These are phyloP conservation scores for Phyllostachys edulis DNA, from an alignment of 176 grass and related monocot species.

Conservation along the genomic window DNA sequence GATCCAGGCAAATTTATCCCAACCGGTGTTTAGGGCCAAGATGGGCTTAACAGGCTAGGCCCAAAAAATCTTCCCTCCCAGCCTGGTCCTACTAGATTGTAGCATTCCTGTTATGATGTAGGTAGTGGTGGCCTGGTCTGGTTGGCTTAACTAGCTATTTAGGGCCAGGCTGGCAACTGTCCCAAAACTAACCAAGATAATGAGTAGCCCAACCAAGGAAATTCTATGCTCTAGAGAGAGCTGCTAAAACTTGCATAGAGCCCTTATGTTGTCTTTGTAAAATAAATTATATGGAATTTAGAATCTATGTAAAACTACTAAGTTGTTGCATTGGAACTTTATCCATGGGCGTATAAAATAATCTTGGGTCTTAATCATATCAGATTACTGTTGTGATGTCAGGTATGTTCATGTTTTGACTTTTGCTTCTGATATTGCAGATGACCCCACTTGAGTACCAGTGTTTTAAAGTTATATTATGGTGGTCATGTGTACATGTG, in stretches of 20 bases:
- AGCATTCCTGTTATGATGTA: background rate
- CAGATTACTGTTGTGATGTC: no score
- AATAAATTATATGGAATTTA: background rate
- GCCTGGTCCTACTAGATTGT: background rate
- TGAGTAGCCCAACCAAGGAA: conserved; percentile 1
- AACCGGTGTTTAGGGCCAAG: background rate
- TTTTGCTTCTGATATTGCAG: no score
- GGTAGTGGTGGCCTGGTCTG: background rate
- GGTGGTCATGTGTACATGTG: no score
- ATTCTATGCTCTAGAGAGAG: background rate
- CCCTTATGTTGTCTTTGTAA: background rate
- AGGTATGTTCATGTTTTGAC: no score
- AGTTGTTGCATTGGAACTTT: no score
- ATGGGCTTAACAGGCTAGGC: background rate
- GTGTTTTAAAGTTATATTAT: no score
- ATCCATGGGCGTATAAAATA: no score
- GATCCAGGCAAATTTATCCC: background rate
- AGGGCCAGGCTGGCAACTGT: background rate
- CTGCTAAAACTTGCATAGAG: background rate
- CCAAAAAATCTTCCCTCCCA: background rate
- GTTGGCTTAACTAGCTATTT: background rate
- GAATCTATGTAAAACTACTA: no score
- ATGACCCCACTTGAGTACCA: no score
- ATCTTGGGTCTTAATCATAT: no score
- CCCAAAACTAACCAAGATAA: background rate